phyloP scores from a whole-genome alignment of 1,284 basidiomycete genomes.

The Marasmius oreades region DNA sequence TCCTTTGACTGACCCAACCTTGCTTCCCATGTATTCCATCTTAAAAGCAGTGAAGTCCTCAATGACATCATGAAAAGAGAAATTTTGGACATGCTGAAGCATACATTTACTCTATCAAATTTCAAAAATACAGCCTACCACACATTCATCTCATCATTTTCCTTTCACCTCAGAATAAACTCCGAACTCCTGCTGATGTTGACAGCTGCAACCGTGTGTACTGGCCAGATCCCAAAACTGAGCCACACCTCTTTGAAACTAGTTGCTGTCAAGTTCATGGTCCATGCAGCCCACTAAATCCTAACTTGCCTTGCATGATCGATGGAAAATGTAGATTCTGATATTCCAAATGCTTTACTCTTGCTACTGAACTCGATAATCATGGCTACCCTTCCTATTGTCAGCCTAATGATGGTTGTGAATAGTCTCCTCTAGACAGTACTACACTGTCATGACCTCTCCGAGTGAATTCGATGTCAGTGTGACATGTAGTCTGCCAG shows the following conservation, averaged over 20 bases:
- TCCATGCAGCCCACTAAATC: constrained; percentile 25
- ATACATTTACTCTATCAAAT: no score
- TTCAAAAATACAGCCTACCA: no score
- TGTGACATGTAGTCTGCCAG: no score
- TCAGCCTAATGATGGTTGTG: background rate
- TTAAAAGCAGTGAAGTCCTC: constrained; percentile 31
- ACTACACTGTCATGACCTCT: no score
- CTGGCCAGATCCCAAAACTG: constrained; percentile 14
- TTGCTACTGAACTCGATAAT: constrained; percentile 25
- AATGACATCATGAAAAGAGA: no score
- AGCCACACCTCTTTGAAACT: constrained; percentile 24
- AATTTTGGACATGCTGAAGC: no score
- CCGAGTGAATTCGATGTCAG: no score
- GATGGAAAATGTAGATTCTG: constrained; percentile 31
- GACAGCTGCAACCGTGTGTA: constrained; percentile 27
- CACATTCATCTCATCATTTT: constrained; percentile 34
- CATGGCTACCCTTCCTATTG: constrained; percentile 31
- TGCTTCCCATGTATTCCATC: constrained; percentile 36
- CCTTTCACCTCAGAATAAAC: constrained; percentile 14
- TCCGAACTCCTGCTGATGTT: constrained; percentile 15
- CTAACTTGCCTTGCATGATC: constrained; percentile 27
- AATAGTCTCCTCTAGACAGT: no score
- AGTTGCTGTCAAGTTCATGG: constrained; percentile 33
- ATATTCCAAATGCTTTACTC: constrained; percentile 30
- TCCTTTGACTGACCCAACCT: constrained; percentile 38